Evolutionary conservation across 2,329 filamentous ascomycete genomes (phyloP).

Genomic region (Venturiaceae sp.): DNA sequence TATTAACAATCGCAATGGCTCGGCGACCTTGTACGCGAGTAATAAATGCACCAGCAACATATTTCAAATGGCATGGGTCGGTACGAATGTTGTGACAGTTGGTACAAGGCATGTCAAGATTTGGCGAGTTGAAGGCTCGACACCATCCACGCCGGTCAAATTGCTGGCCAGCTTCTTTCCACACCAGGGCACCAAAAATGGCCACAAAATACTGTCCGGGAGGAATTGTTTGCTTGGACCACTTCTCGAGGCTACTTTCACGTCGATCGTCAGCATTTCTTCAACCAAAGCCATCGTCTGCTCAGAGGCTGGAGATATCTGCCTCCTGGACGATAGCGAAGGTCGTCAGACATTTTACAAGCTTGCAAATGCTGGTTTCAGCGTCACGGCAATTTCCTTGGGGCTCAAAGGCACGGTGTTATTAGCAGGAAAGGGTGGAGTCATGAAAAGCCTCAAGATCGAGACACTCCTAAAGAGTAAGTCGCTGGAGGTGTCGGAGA

Average conservation of each 20-base stretch:
- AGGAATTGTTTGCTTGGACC: slow-evolving; percentile 79
- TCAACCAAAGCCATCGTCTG: slow-evolving; percentile 70
- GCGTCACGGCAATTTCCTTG: slow-evolving; percentile 56
- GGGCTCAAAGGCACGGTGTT: slow-evolving; percentile 49
- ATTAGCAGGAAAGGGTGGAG: slow-evolving; percentile 56
- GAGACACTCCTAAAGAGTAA: slow-evolving; percentile 18
- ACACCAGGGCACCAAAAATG: slow-evolving; percentile 32
- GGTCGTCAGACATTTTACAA: slow-evolving; percentile 62
- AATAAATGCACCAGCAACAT: slow-evolving; percentile 90
- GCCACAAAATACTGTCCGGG: slow-evolving; percentile 65
- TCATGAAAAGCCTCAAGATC: slow-evolving; percentile 33
- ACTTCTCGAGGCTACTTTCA: slow-evolving; percentile 77
- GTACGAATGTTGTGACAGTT: slow-evolving; percentile 70
- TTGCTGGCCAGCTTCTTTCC: slow-evolving; percentile 17
- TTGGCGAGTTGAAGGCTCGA: slow-evolving; percentile 71
- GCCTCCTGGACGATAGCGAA: slow-evolving; percentile 68
- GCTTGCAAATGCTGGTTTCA: slow-evolving; percentile 57
- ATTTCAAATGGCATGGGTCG: slow-evolving; percentile 84
- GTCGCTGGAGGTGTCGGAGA: not conserved
- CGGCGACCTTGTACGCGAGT: slow-evolving; percentile 68
- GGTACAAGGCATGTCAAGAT: slow-evolving; percentile 89
- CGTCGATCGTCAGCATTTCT: slow-evolving; percentile 62
- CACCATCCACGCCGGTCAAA: slow-evolving; percentile 37
- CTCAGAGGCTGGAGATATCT: slow-evolving; percentile 83
- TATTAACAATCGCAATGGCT: slow-evolving; percentile 72